These are phyloP conservation scores for Ephemerocybe angulata DNA, from an alignment of 768 basidiomycete species.

Conservation along the genomic window DNA sequence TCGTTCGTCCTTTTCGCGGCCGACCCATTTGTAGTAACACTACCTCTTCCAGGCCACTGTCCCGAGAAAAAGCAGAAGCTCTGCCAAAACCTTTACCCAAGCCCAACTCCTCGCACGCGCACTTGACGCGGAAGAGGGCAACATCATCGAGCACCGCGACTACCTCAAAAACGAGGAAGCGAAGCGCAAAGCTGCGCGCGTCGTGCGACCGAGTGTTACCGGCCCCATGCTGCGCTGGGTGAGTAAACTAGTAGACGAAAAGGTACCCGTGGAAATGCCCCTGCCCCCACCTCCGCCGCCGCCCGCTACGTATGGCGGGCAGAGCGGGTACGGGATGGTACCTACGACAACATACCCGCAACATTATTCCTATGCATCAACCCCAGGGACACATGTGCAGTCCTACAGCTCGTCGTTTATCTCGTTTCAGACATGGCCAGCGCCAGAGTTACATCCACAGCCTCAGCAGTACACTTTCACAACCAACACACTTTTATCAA, in stretches of 20 bases:
- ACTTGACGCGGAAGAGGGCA: constrained; percentile 83
- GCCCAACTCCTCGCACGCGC: constrained; percentile 82
- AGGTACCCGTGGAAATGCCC: constrained; percentile 34
- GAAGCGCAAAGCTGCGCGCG: constrained; percentile 65
- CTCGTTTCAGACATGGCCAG: neutral
- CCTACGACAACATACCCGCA: constrained; percentile 17
- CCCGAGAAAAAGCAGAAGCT: constrained; percentile 58
- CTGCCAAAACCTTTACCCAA: constrained; percentile 59
- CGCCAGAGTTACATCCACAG: neutral
- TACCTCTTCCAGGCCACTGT: constrained; percentile 43
- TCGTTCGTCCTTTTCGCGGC: neutral
- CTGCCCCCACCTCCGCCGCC: constrained; percentile 25
- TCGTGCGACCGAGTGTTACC: constrained; percentile 55
- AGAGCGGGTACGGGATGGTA: too few relatives aligned
- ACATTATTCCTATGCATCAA: neutral
- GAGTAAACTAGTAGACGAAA: constrained; percentile 58
- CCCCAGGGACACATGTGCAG: neutral
- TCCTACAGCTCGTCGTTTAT: neutral
- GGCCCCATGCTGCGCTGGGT: constrained; percentile 73
- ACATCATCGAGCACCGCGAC: constrained; percentile 71
- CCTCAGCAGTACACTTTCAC: neutral
- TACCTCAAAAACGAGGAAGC: constrained; percentile 81
- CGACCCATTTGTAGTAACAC: neutral
- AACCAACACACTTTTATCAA: neutral
- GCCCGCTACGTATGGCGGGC: constrained; percentile 17